Conservation (phyloP, 2,329 filamentous ascomycete species). For the Trichoderma arundinaceum region DNA sequence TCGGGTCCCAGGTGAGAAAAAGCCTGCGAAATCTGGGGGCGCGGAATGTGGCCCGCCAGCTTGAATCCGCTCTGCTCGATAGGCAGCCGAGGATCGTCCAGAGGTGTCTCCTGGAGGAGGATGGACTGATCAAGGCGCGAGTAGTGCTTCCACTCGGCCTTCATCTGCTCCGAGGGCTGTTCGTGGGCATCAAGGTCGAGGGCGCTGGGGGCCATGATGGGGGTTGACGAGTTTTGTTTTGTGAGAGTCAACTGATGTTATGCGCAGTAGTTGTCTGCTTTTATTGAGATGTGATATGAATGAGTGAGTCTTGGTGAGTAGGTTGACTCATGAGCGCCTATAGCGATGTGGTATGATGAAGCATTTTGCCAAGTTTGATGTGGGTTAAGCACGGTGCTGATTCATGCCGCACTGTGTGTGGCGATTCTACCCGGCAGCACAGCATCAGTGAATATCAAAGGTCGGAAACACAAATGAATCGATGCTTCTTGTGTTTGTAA, state of each 20-base stretch:
- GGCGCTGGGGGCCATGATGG: slow-evolving; percentile 39
- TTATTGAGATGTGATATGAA: no score
- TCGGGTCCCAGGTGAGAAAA: slow-evolving; percentile 51
- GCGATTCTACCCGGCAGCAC: neutral
- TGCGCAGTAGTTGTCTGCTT: no score
- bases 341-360: neutral
- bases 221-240: neutral
- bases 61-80: slow-evolving; percentile 53
- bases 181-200: slow-evolving; percentile 73
- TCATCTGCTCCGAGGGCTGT: slow-evolving; percentile 73
- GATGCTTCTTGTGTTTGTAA: no score
- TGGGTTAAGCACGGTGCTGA: neutral
- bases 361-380: neutral
- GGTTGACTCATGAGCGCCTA: no score
- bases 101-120: slow-evolving; percentile 59
- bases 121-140: slow-evolving; percentile 62
- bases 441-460: no score
- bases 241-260: no score
- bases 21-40: slow-evolving; percentile 50
- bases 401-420: neutral
- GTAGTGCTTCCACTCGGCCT: slow-evolving; percentile 75
- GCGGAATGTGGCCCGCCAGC: slow-evolving; percentile 51
- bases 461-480: no score
- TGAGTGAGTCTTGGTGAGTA: no score
- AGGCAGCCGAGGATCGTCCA: slow-evolving; percentile 58